Evolutionary conservation across 139 green algal species (phyloP), one percentile per base, ranked within the genome.

Genomic region (Coelastrella sp.): DNA sequence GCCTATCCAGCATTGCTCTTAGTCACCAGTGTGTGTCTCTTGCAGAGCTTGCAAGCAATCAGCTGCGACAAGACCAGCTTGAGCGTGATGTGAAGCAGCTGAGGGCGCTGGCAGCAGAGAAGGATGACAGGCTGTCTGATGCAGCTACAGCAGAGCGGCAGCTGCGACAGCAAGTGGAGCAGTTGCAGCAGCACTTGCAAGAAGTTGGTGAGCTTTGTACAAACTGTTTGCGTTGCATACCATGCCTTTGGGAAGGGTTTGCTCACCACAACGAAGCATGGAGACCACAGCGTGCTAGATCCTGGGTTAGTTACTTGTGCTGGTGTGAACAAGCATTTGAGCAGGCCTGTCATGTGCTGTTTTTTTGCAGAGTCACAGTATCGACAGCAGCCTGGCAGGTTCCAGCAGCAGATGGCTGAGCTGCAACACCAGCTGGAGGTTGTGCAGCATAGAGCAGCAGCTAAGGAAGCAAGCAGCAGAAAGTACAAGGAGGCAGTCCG

Each of bases 401-500:
- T 74, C 8, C 66, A 71, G 78, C 83, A 92, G 83, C 90, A 93
- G 87, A 58, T 90, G 68, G 68, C 87, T 54, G 82, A 87, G 80
- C 80, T 95, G 74, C 84, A 90, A 59, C 86, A 91, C 90, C 93
- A 94, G 87, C 73, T 95, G 68, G 64, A 83, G 13, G 32, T 78
- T 3, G 65, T 92, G 74, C 80, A 91, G 64, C 71, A 80, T 3
- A 89, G 91, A 77, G 87, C 95, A 84, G 77, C 88, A 61, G 74
- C 89, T 7, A 83, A 92, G 56, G 92, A 95, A 66, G 90, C 89
- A 5, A 93, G 93, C 71, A 92, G 93, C 8, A 83, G 90, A 7
- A 93, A 92, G 74, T 96, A 96, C 90, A 96, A 96, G 87, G 94
- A 95, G 79, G 93, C 90, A 5, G 93, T 90, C 23, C 73, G 87